Evolutionary conservation across 2,329 filamentous ascomycete species (phyloP).

Genomic region (Fusarium sp.): DNA sequence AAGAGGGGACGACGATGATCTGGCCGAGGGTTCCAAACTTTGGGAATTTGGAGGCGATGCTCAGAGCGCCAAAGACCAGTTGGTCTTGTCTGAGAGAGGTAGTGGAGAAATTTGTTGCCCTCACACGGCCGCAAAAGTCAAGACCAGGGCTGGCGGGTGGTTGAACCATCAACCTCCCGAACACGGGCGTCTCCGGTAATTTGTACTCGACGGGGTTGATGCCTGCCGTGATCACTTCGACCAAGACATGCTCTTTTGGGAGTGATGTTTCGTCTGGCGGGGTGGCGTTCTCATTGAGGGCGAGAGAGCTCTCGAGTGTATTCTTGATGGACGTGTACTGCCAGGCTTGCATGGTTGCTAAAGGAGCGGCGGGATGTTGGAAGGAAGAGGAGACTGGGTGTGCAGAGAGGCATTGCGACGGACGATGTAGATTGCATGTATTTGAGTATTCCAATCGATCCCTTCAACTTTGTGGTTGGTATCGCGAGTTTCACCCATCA

Average conservation of each 20-base stretch:
- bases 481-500: too few relatives aligned
- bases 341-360: neutral
- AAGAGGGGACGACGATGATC: slow-evolving; percentile 4
- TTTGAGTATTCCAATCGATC: too few relatives aligned
- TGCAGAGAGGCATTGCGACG: neutral
- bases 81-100: neutral
- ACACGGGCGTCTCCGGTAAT: neutral
- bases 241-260: neutral
- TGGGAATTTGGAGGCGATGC: slow-evolving; percentile 9
- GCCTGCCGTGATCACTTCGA: neutral
- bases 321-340: slow-evolving; percentile 12
- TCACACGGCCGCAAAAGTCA: slow-evolving; percentile 1
- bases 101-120: neutral
- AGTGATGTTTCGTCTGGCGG: slow-evolving; percentile 3
- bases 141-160: neutral
- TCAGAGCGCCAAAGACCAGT: slow-evolving; percentile 16
- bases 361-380: too few relatives aligned
- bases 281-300: slow-evolving; percentile 12
- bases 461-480: too few relatives aligned
- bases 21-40: slow-evolving; percentile 21
- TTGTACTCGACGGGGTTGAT: slow-evolving; percentile 2
- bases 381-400: neutral
- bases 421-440: neutral
- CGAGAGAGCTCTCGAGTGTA: slow-evolving; percentile 5
- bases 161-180: neutral